Percentiles rank a stretch among this genome's conserved stretches.
These are phyloP conservation scores for Leucoagaricus sp. DNA, from an alignment of 1,284 basidiomycete genomes.

Conservation along the genomic window DNA sequence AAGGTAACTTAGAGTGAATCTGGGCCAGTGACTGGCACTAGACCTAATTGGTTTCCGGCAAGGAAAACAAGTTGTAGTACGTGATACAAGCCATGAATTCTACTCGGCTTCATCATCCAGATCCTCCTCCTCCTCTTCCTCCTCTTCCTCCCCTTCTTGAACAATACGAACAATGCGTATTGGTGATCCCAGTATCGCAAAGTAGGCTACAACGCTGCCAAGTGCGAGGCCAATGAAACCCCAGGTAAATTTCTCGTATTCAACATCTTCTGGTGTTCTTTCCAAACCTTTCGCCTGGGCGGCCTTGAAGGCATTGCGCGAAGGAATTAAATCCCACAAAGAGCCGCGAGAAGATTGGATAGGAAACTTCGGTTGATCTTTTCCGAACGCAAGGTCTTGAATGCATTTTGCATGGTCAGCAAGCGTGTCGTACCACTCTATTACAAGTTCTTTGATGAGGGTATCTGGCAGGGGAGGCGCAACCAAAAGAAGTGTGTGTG, in stretches of 20 bases:
- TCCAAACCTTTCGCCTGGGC: constrained; percentile 13
- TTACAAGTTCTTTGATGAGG: constrained; percentile 53
- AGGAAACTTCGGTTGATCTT: constrained; percentile 14
- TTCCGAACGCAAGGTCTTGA: constrained; percentile 30
- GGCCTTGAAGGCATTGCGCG: constrained; percentile 18
- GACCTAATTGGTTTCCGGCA: not conserved
- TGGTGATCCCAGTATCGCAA: constrained; percentile 25
- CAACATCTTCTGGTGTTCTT: constrained; percentile 30
- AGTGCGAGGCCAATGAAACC: constrained; percentile 39
- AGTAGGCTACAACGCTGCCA: constrained; percentile 36
- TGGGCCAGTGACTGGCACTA: too few relatives aligned
- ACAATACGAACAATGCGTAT: constrained; percentile 7
- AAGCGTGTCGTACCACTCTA: constrained; percentile 55
- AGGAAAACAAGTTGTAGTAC: too few relatives aligned
- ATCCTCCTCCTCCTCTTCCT: constrained; percentile 4
- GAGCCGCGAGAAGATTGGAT: constrained; percentile 19
- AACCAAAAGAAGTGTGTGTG: constrained; percentile 63
- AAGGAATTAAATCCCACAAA: constrained; percentile 31
- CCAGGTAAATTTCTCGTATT: constrained; percentile 36
- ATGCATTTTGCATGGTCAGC: constrained; percentile 56
- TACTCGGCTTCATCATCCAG: not conserved
- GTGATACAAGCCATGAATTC: too few relatives aligned
- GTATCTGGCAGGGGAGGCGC: constrained; percentile 63
- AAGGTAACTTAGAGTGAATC: too few relatives aligned
- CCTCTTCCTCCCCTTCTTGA: constrained; percentile 9